A percentile compares a stretch with the other conserved stretches of the same genome.
phyloP scores from a whole-genome alignment of 73 alveolate species.

The Paramecium sexaurelia region DNA sequence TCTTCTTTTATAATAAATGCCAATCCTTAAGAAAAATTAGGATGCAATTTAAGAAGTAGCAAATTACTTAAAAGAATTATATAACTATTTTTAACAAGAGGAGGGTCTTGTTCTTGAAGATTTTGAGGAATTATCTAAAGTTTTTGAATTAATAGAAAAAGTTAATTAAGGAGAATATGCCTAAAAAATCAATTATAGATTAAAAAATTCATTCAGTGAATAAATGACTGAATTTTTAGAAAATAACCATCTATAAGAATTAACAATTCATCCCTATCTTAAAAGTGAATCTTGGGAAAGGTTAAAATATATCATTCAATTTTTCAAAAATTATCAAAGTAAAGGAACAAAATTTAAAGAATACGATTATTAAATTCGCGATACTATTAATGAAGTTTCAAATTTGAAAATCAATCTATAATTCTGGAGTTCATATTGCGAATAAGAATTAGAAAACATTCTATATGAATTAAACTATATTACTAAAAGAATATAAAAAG shows the following conservation, averaged over 20 bases:
- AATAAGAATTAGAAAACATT: neutral
- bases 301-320: neutral
- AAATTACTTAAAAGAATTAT: neutral
- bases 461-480: neutral
- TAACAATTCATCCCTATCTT: neutral
- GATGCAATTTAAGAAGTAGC: neutral
- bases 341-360: neutral
- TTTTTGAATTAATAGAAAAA: neutral
- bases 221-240: too few relatives aligned
- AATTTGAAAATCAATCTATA: neutral
- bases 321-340: neutral
- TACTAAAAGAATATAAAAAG: neutral
- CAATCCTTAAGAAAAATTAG: neutral
- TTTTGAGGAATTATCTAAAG: neutral
- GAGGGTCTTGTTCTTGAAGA: neutral
- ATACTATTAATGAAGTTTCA: neutral
- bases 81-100: neutral
- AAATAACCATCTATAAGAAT: neutral
- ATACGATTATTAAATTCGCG: too few relatives aligned
- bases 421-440: neutral
- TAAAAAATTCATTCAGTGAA: too few relatives aligned
- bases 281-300: neutral
- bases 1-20: neutral
- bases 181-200: too few relatives aligned
- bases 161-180: too few relatives aligned